Conservation (phyloP, 2,329 filamentous ascomycete genomes). For the Penicillium palitans region DNA sequence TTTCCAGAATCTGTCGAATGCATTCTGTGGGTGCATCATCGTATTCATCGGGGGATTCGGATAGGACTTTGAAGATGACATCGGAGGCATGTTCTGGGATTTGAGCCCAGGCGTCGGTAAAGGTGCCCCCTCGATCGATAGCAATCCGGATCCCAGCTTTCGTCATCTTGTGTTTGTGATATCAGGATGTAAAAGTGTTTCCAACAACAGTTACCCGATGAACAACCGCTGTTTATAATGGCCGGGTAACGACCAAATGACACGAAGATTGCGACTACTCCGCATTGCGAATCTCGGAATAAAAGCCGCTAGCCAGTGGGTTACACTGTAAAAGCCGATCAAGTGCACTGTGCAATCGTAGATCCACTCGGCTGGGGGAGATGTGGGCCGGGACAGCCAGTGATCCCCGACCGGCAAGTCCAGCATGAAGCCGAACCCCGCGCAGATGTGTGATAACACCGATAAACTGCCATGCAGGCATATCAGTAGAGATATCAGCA, state of each 20-base stretch:
- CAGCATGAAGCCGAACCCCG: neutral
- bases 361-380: neutral
- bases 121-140: slow-evolving; percentile 31
- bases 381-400: neutral
- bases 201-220: neutral
- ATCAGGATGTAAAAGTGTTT: neutral
- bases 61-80: slow-evolving; percentile 34
- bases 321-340: neutral
- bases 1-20: slow-evolving; percentile 71
- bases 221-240: neutral
- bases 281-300: neutral
- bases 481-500: neutral
- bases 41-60: slow-evolving; percentile 33
- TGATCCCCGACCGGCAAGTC: neutral
- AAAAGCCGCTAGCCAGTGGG: neutral
- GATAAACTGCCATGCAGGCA: neutral
- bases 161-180: neutral
- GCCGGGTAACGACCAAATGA: neutral
- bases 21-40: slow-evolving; percentile 68
- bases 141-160: neutral
- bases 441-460: neutral
- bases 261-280: neutral
- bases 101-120: slow-evolving; percentile 32
- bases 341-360: neutral
- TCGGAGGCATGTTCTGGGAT: slow-evolving; percentile 21